Percentiles rank a stretch among this genome's conserved stretches.
These are phyloP conservation scores for Adenanthera pavonina DNA, from an alignment of 306 rosid genomes.

Conservation along the genomic window DNA sequence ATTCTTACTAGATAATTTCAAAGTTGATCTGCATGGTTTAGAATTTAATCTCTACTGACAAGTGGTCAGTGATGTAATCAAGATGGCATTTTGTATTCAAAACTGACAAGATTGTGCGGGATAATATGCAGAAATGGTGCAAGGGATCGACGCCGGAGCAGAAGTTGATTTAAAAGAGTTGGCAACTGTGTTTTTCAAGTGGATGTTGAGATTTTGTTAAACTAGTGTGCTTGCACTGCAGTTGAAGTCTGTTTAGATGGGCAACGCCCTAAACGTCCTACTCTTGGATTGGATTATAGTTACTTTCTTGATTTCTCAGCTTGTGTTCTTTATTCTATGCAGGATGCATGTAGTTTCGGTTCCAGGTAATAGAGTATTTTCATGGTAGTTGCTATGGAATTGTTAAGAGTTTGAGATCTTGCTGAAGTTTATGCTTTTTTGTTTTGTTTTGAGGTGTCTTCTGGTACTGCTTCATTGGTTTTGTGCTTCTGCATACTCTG, in stretches of 20 bases:
- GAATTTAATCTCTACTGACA: background rate
- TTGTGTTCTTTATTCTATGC: constrained; percentile 51
- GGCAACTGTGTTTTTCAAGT: constrained; percentile 44
- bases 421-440: constrained; percentile 61
- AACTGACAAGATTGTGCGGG: constrained; percentile 37
- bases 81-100: background rate
- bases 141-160: constrained; percentile 90
- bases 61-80: background rate
- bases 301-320: constrained; percentile 56
- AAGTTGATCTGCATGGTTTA: background rate
- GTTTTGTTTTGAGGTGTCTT: constrained; percentile 66
- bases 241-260: constrained; percentile 69
- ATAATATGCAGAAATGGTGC: constrained; percentile 77
- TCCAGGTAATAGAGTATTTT: constrained; percentile 48
- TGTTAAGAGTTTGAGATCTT: constrained; percentile 55
- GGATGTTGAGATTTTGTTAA: constrained; percentile 62
- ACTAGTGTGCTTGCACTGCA: constrained; percentile 68
- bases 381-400: constrained; percentile 47
- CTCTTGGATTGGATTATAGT: constrained; percentile 75
- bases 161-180: constrained; percentile 63
- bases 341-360: constrained; percentile 53
- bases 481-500: constrained; percentile 67
- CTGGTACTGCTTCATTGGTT: constrained; percentile 81
- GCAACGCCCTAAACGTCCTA: constrained; percentile 66
- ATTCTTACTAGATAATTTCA: background rate